Percentiles rank a stretch among this genome's conserved stretches.
These are phyloP conservation scores for Coelastrella sp. DNA, from an alignment of 139 green algal species.

Conservation along the genomic window DNA sequence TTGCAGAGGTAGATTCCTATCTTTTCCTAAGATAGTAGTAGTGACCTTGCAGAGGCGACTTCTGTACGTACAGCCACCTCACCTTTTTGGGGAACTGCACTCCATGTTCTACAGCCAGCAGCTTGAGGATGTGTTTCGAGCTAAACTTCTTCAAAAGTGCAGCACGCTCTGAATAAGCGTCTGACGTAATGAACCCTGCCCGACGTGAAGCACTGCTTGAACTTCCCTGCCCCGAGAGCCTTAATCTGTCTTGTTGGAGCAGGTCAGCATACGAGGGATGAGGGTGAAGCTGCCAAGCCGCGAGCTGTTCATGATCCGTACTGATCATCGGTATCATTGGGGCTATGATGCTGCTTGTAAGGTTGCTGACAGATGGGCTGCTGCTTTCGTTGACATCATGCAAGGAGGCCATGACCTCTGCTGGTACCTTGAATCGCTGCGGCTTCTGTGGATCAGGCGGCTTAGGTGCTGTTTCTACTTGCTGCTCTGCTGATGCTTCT, in stretches of 20 bases:
- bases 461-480: background rate
- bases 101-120: background rate
- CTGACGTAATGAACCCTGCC: background rate
- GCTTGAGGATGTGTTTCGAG: background rate
- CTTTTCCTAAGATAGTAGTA: too few relatives aligned
- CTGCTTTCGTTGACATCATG: background rate
- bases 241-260: slow-evolving; percentile 9
- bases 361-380: background rate
- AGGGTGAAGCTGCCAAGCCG: background rate
- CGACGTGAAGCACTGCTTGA: too few relatives aligned
- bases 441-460: too few relatives aligned
- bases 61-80: too few relatives aligned
- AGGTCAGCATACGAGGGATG: background rate
- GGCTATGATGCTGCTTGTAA: background rate
- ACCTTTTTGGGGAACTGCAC: slow-evolving; percentile 14
- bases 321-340: background rate
- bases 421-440: background rate
- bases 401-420: background rate
- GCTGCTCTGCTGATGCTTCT: slow-evolving; percentile 34
- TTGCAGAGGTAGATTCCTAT: too few relatives aligned
- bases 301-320: background rate
- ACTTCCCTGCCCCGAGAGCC: background rate
- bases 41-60: too few relatives aligned
- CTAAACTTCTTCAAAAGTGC: background rate
- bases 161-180: background rate